Evolutionary conservation across 768 basidiomycete genomes (phyloP), one percentile per base, ranked within the genome.

Genomic region (Pisolithus sp.): DNA sequence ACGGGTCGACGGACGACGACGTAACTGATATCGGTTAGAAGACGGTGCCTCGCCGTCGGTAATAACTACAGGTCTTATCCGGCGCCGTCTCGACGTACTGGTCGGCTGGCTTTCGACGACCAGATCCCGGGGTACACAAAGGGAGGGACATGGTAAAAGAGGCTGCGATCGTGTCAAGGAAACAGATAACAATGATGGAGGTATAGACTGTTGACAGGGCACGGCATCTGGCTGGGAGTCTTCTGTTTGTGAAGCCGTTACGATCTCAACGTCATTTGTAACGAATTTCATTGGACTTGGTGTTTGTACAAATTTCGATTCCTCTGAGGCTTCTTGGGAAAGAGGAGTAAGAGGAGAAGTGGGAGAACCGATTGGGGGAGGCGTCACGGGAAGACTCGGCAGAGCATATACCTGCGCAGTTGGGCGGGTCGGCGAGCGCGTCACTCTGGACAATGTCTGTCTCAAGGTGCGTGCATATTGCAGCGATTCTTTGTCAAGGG

Each of bases 261-360:
- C 52, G 36, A 62, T 60, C 54, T 64, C 69, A 9, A 60, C 62
- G 53, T 71, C 63, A 20, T 59, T 50, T 26, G 69, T 54, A 28
- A 63, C 64, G 73, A 64, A 46, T 39, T 57, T 53, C 28, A 65
- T 56, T 13, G 67, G 65, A 47, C 57, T 51, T 31, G 84, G 81
- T 1, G 82, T 80, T 41, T 73, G 69, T 50, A 81, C 64, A 49
- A 65, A 62, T 18, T 77, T 76, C 3, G 73, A 70, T 26, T 73
- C 75, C 59, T 79, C 76, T 7, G 78, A 78, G 50, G 67, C 52
- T 20, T 55, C 28, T 28, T 53, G 59, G 7, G 58, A 64, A 26
- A 61, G 59, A 20, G 59, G 66, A 17, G 61, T 64, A 15, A 69
- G 61, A 34, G 70, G 66, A 57, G 51, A 68, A 40, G 53, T 59